A percentile compares a stretch with the other conserved stretches of the same genome.
phyloP scores from a whole-genome alignment of 2,329 filamentous ascomycete genomes.

The Fusarium protoensiforme region DNA sequence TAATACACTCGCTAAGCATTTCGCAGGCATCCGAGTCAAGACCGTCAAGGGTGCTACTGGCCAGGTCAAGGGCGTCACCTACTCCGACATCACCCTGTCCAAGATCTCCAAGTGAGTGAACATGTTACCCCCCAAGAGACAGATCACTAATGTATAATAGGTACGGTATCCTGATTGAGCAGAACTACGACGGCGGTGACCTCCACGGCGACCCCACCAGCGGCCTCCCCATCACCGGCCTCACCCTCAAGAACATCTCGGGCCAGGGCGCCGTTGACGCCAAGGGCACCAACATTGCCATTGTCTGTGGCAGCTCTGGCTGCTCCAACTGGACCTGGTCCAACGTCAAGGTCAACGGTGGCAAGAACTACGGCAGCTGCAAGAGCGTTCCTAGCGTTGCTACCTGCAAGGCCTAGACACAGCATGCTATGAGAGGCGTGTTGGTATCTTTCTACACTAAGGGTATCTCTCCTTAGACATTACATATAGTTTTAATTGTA shows the following conservation, averaged over 20 bases:
- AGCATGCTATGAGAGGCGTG: neutral
- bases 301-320: constrained; percentile 60
- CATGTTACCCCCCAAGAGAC: accelerated
- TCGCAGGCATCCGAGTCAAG: constrained; percentile 56
- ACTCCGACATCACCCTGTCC: constrained; percentile 55
- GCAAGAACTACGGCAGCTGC: constrained; percentile 52
- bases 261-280: constrained; percentile 52
- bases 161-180: constrained; percentile 52
- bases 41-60: constrained; percentile 59
- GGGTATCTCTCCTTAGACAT: neutral
- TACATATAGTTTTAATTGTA: neutral
- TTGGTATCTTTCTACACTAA: neutral
- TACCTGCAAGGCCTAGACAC: constrained; percentile 16
- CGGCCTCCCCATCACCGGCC: constrained; percentile 61
- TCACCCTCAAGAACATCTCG: constrained; percentile 55
- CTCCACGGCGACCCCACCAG: constrained; percentile 55
- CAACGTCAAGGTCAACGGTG: constrained; percentile 61
- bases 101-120: constrained; percentile 48
- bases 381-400: constrained; percentile 43
- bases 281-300: constrained; percentile 57
- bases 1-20: neutral
- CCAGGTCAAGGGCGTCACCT: constrained; percentile 54
- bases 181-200: constrained; percentile 60
- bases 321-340: constrained; percentile 64
- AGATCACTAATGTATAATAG: neutral